phyloP scores from a whole-genome alignment of 1,139 yeast genomes.

The Blastobotrys buckinghamii region DNA sequence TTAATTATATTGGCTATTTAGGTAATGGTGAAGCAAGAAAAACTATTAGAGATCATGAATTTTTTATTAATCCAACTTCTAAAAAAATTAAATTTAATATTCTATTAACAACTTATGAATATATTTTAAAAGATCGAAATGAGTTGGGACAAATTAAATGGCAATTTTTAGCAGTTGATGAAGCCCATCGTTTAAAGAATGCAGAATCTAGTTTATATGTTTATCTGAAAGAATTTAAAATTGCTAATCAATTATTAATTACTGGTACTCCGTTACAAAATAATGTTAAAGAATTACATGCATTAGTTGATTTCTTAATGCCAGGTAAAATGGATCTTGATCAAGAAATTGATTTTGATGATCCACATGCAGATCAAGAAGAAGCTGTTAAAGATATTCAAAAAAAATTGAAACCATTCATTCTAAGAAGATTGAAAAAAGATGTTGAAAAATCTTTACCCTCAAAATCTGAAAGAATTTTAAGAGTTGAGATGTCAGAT shows the following conservation, averaged over 20 bases:
- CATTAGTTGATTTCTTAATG: constrained; percentile 90
- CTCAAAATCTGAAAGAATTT: constrained; percentile 87
- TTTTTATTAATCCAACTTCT: constrained; percentile 45
- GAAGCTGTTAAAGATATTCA: constrained; percentile 82
- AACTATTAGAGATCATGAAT: constrained; percentile 79
- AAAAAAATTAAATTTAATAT: constrained; percentile 82
- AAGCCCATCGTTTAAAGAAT: constrained; percentile 94
- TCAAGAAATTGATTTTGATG: constrained; percentile 90
- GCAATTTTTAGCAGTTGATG: constrained; percentile 98
- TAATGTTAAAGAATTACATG: constrained; percentile 91
- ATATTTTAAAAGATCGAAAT: constrained; percentile 77
- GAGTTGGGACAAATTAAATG: constrained; percentile 82
- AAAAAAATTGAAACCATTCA: constrained; percentile 79
- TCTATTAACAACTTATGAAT: constrained; percentile 88
- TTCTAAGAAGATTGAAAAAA: constrained; percentile 85
- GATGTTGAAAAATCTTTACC: constrained; percentile 97
- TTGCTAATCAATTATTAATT: constrained; percentile 76
- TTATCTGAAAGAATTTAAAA: constrained; percentile 75
- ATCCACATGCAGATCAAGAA: constrained; percentile 83
- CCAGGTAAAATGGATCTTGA: constrained; percentile 89
- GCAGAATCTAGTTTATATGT: constrained; percentile 92
- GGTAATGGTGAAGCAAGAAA: constrained; percentile 88
- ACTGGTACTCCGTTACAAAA: constrained; percentile 99
- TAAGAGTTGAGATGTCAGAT: constrained; percentile 92
- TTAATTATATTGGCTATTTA: constrained; percentile 84